Evolutionary conservation across 2,329 filamentous ascomycete species (phyloP), one percentile per base, ranked within the genome.

Genomic region (Fusarium abutilonis): DNA sequence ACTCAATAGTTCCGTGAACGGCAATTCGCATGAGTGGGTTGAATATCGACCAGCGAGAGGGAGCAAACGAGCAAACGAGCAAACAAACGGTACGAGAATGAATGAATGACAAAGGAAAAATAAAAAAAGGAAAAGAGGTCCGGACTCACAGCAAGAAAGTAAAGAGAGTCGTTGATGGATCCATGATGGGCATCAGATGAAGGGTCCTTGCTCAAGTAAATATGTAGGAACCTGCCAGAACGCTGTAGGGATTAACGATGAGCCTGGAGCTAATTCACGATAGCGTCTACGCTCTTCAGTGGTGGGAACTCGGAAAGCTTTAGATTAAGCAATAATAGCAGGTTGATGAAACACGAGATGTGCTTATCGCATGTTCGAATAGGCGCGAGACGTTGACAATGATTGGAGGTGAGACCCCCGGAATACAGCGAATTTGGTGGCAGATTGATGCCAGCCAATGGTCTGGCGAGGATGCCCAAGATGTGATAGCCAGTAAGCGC

Each of bases 101-200:
- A 6, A 26, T 7, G 23, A 26, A 45, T 35, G 26, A 49, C 36
- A 65, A 63, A 66, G 58, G 67, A 58, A 66, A 52, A 14, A 34
- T 7, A 34, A 8, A 60, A 50, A 46, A 65, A 62, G 47, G 67
- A 56, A 48, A 56, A 61, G 67, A 56, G 55, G 70, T 54, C 68
- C 69, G 54, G 71, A 86, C 86, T 85, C 79, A 89, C 86, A 89
- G 76, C 76, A 87, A 82, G 74, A 90, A 90, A 59, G 88, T 89
- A 72, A 89, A 83, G 66, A 90, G 84, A 56, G 88, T 88, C 19
- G 87, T 89, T 38, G 80, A 80, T 49, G 84, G 84, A 75, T 86
- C 83, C 84, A 86, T 86, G 72, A 42, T 44, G 61, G 63, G 56
- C 49, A 49, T 50, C 39, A 41, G 48, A 43, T 55, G 51, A 58